Evolutionary conservation across 345 rosid species (phyloP).

Genomic region (Clausena lansium): DNA sequence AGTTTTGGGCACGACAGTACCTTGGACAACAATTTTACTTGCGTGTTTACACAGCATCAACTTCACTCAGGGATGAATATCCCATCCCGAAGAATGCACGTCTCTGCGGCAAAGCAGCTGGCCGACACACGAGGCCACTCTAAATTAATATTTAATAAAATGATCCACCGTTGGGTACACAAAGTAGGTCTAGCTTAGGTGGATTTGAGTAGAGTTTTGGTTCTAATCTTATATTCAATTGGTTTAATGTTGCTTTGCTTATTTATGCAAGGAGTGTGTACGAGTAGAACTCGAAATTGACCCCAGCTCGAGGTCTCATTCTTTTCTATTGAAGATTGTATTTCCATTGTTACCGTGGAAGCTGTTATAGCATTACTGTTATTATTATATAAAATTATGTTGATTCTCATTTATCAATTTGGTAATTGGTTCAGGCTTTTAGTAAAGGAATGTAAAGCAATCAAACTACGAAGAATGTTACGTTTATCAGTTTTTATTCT

Average conservation of each 20-base stretch:
- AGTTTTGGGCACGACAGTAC: slow-evolving; percentile 93
- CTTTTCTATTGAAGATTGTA: slow-evolving; percentile 33
- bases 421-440: background rate
- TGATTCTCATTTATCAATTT: background rate
- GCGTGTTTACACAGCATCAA: slow-evolving; percentile 69
- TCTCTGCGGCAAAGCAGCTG: slow-evolving; percentile 76
- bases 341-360: slow-evolving; percentile 1
- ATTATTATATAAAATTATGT: background rate
- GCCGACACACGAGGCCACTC: slow-evolving; percentile 72
- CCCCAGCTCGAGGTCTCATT: slow-evolving; percentile 65
- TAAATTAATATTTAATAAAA: slow-evolving; percentile 20
- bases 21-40: slow-evolving; percentile 90
- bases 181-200: slow-evolving; percentile 2
- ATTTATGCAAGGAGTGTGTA: background rate
- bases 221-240: slow-evolving; percentile 16
- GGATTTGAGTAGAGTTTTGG: slow-evolving; percentile 29
- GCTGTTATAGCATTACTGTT: background rate
- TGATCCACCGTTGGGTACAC: slow-evolving; percentile 6
- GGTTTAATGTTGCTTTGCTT: background rate
- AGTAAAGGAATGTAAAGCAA: background rate
- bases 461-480: background rate
- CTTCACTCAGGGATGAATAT: slow-evolving; percentile 85
- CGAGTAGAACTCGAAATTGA: slow-evolving; percentile 14
- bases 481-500: background rate
- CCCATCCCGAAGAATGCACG: slow-evolving; percentile 88